phyloP scores from a whole-genome alignment of 345 rosid species.

The Camelina hispida region DNA sequence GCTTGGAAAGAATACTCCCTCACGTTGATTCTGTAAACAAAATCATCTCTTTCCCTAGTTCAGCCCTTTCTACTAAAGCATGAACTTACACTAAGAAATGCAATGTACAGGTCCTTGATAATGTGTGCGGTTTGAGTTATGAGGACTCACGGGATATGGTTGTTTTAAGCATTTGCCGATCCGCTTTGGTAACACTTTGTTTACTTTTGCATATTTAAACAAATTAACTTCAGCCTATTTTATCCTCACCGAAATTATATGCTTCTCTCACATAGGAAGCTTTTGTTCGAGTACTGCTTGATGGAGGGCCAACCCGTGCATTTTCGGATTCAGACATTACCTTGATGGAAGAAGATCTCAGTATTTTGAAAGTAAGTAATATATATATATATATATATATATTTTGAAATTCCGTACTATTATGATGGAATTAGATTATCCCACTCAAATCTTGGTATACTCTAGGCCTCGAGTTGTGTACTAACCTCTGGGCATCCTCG shows the following conservation, averaged over 20 bases:
- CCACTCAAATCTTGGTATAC: neutral
- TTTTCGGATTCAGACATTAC: constrained; percentile 77
- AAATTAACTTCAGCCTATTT: constrained; percentile 21
- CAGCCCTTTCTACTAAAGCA: constrained; percentile 13
- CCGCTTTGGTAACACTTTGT: constrained; percentile 58
- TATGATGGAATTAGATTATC: constrained; percentile 17
- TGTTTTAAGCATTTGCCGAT: constrained; percentile 78
- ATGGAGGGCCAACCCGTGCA: constrained; percentile 95
- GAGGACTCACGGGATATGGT: constrained; percentile 78
- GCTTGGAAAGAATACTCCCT: constrained; percentile 77
- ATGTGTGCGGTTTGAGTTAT: constrained; percentile 76
- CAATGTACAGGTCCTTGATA: constrained; percentile 72
- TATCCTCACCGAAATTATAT: constrained; percentile 13
- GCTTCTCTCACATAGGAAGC: constrained; percentile 61
- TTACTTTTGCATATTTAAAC: constrained; percentile 13
- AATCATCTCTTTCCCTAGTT: constrained; percentile 27
- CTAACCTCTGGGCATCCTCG: constrained; percentile 30
- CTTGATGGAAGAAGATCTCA: constrained; percentile 86
- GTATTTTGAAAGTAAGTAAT: constrained; percentile 64
- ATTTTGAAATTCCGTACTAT: neutral
- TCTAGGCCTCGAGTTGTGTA: neutral
- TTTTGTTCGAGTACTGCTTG: constrained; percentile 79
- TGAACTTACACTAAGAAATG: constrained; percentile 29
- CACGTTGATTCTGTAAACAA: constrained; percentile 76
- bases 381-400: too few relatives aligned